These are phyloP conservation scores for Tricholoma bakamatsutake DNA, from an alignment of 768 basidiomycete genomes.

Conservation along the genomic window DNA sequence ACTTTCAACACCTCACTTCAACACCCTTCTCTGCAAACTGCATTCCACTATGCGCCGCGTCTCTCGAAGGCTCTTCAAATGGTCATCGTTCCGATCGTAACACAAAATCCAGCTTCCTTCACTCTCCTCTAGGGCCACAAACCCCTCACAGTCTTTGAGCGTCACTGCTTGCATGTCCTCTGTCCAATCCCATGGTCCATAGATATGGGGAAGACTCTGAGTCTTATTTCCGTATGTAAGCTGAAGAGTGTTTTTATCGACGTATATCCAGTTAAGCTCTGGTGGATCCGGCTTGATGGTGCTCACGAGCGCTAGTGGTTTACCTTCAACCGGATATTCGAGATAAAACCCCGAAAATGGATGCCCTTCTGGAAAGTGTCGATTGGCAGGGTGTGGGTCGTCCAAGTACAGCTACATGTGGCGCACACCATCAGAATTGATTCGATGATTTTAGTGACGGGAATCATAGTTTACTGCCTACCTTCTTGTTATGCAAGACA, in stretches of 20 bases:
- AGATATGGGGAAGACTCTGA: slow-evolving; percentile 18
- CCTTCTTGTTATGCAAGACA: slow-evolving; percentile 23
- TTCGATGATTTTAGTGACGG: no score
- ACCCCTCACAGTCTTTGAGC: slow-evolving; percentile 22
- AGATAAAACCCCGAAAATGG: slow-evolving; percentile 27
- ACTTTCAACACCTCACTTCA: neutral
- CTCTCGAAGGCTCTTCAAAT: slow-evolving; percentile 9
- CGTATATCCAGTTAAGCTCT: slow-evolving; percentile 30
- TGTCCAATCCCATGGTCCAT: slow-evolving; percentile 28
- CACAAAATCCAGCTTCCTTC: slow-evolving; percentile 16
- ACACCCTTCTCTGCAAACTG: slow-evolving; percentile 7
- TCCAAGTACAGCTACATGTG: slow-evolving; percentile 23
- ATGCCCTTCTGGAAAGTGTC: slow-evolving; percentile 20
- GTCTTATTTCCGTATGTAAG: slow-evolving; percentile 28
- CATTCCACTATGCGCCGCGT: slow-evolving; percentile 16
- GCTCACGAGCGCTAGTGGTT: slow-evolving; percentile 25
- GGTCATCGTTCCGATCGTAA: slow-evolving; percentile 21
- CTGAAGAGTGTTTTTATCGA: slow-evolving; percentile 17
- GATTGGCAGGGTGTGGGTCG: slow-evolving; percentile 18
- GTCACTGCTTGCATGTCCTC: slow-evolving; percentile 16
- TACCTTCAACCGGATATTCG: slow-evolving; percentile 22
- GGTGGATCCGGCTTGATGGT: slow-evolving; percentile 25
- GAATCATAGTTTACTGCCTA: slow-evolving; percentile 3
- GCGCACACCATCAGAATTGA: no score
- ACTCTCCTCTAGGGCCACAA: slow-evolving; percentile 22